Evolutionary conservation across 208 protist genomes (phyloP), one percentile per base, ranked within the genome.

Genomic region (Trypanosoma grayi): DNA sequence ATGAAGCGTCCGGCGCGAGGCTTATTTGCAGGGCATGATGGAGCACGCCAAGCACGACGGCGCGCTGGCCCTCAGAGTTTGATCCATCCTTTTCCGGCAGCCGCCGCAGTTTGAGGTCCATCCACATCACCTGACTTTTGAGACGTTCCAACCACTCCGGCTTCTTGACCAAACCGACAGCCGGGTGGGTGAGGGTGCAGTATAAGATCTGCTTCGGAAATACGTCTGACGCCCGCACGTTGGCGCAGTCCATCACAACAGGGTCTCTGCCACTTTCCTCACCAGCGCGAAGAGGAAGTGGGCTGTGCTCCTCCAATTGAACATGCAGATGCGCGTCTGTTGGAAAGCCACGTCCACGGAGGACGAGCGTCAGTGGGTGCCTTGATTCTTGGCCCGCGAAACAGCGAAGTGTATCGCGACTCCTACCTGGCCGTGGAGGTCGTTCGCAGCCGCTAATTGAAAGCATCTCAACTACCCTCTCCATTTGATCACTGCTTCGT

Each of bases 171-270:
- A 58, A 28, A 18, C 24, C 39, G 5, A n/a, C n/a, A 9, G 30
- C 7, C 5, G 85, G 85, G 36, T 79, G 66, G 6, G 53, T 69
- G 44, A 92, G 53, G 39, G 60, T 69, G 59, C 85, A 92, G 8
- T 71, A 77, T 16, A 92, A 47, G 30, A 92, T 66, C 58, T 92
- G 79, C 11, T 59, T 47, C 0, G 85, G 85, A 44, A 89, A 92
- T 9, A 85, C n/a, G 25, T 39, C 25, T 0, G 85, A 92, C 7
- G 56, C 47, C 7, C 16, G 55, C 4, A 75, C 71, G 7, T 63
- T 18, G 43, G 50, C 41, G 48, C 85, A 92, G 14, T 64, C 27
- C 27, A 83, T 55, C 0, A 33, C 41, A 22, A 66, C 61, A 34
- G 41, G 31, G 34, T 41, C 50, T 8, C 22, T 16, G 41, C 41